Percentiles rank a stretch among this genome's conserved stretches.
Evolutionary conservation across 2,329 filamentous ascomycete genomes (phyloP).

Genomic region (Monilinia aucupariae): DNA sequence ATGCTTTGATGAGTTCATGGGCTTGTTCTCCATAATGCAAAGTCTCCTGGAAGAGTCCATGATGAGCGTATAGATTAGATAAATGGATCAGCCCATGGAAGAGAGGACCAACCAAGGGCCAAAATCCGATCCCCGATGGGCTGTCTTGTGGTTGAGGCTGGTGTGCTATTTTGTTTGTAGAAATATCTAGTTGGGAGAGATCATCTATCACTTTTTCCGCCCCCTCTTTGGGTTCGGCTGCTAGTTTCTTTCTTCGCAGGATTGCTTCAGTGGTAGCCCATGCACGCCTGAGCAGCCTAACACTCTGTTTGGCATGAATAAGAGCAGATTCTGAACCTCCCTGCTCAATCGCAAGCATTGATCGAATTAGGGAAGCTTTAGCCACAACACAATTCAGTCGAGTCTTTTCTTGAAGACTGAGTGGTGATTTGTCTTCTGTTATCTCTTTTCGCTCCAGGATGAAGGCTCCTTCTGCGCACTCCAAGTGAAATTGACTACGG

Average conservation of each 20-base stretch:
- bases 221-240: slow-evolving; percentile 5
- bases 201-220: slow-evolving; percentile 33
- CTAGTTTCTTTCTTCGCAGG: slow-evolving; percentile 14
- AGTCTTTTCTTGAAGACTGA: slow-evolving; percentile 25
- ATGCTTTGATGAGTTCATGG: slow-evolving; percentile 57
- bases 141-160: slow-evolving; percentile 32
- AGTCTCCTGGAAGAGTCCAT: slow-evolving; percentile 84
- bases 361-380: slow-evolving; percentile 36
- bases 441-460: slow-evolving; percentile 26
- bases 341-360: slow-evolving; percentile 34
- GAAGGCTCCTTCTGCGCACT: slow-evolving; percentile 28
- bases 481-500: slow-evolving; percentile 31
- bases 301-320: slow-evolving; percentile 50
- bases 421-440: slow-evolving; percentile 18
- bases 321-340: slow-evolving; percentile 57
- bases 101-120: slow-evolving; percentile 70
- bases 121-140: slow-evolving; percentile 63
- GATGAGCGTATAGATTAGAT: slow-evolving; percentile 71
- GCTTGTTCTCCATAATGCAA: slow-evolving; percentile 84
- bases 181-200: slow-evolving; percentile 36
- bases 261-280: slow-evolving; percentile 38
- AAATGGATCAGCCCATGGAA: slow-evolving; percentile 68
- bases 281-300: slow-evolving; percentile 42
- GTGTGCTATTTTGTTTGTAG: slow-evolving; percentile 38
- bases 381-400: slow-evolving; percentile 33